Evolutionary conservation across 768 basidiomycete species (phyloP).

Genomic region (Boletus subparvulus): DNA sequence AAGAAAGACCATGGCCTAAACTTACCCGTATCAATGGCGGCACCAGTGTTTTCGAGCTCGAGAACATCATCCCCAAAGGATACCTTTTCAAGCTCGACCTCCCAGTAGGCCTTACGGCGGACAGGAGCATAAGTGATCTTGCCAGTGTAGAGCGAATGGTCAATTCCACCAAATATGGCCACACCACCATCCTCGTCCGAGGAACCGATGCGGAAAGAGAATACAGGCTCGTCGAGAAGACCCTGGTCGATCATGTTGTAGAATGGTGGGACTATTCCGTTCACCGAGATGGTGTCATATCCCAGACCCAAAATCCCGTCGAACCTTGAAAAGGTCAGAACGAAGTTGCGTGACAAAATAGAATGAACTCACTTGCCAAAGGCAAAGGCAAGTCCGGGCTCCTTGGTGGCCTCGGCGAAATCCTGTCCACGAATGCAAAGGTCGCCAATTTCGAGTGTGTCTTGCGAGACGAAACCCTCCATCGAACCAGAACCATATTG

Average conservation of each 20-base stretch:
- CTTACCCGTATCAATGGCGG: constrained; percentile 85
- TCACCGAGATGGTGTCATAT: constrained; percentile 95
- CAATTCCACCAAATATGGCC: constrained; percentile 89
- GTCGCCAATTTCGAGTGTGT: constrained; percentile 80
- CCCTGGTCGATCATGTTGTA: constrained; percentile 86
- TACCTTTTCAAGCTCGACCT: constrained; percentile 90
- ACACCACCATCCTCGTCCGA: constrained; percentile 90
- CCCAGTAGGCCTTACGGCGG: constrained; percentile 96
- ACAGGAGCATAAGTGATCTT: constrained; percentile 85
- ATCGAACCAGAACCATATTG: constrained; percentile 96
- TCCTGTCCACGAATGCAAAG: constrained; percentile 70
- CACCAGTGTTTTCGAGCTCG: constrained; percentile 91
- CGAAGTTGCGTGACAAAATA: background rate
- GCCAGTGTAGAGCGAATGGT: constrained; percentile 73
- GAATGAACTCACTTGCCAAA: constrained; percentile 76
- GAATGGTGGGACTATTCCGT: constrained; percentile 90
- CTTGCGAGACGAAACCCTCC: constrained; percentile 92
- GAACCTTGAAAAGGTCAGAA: constrained; percentile 52
- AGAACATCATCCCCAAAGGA: constrained; percentile 83
- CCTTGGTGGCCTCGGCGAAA: constrained; percentile 94
- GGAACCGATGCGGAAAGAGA: constrained; percentile 89
- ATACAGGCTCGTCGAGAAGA: constrained; percentile 82
- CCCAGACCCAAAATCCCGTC: constrained; percentile 94
- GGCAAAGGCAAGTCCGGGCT: constrained; percentile 96
- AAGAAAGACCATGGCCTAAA: background rate